Evolutionary conservation across 805 yeast genomes (phyloP), one percentile per base, ranked within the genome.

Genomic region (Ogataea pini): DNA sequence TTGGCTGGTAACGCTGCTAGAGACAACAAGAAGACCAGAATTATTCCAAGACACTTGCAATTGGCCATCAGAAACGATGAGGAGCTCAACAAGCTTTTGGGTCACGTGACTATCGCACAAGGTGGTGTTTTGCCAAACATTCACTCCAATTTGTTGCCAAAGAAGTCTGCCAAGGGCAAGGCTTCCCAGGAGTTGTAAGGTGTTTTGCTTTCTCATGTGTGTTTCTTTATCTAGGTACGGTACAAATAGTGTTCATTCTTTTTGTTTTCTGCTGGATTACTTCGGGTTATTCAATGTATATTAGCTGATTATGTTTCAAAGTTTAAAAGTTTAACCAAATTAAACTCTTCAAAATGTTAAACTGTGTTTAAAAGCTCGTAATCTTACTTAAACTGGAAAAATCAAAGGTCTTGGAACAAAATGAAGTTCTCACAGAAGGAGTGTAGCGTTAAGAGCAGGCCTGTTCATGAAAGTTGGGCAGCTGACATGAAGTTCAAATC

Each of bases 111-210:
- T 58, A 91, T 91, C 67, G 97, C 97, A 61, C 96, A 90, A 77
- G 97, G 97, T 85, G 97, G 97, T 88, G 97, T 92, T 64, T 82
- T 91, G 74, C 97, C 97, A 79, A 89, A 89, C 85, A 88, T 90
- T 70, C 96, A 89, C 78, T 89, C 85, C 75, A 85, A 85, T 79
- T 84, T 91, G 73, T 82, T 91, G 63, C 85, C 83, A 68, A 72
- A 77, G 73, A 78, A 77, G 68, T 68, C 78, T 47, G 78, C 76
- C 54, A 74, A 75, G 67, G 68, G 71, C 51, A 78, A 77, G 67
- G 80, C 77, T 68, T 77, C 82, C 59, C 82, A 77, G 70, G 82
- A 77, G 70, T 76, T 77, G 67, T 78, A 76, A 73, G 63, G 50
- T 13, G 39, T 28, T 44, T 48, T 46, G 46, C 36, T 50, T 36